phyloP scores from a whole-genome alignment of 345 rosid genomes.

The Eucalyptus rudis region DNA sequence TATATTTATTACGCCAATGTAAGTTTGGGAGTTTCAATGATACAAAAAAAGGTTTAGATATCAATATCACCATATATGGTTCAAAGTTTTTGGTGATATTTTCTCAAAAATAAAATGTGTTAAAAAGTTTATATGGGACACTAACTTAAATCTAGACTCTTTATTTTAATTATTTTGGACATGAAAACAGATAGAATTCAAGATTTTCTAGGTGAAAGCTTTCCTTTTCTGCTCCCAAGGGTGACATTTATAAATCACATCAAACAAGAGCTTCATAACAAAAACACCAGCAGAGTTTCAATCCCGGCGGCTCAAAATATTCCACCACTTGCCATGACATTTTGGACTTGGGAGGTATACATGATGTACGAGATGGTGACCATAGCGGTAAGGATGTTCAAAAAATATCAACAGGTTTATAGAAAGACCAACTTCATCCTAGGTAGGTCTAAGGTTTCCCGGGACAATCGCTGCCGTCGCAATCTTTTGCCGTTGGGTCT shows the following conservation, averaged over 20 bases:
- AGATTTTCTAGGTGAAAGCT: not conserved
- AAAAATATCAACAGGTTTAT: not conserved
- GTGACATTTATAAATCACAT: not conserved
- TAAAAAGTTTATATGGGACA: too few relatives aligned
- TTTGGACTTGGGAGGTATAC: not conserved
- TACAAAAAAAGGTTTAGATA: too few relatives aligned
- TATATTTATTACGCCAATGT: too few relatives aligned
- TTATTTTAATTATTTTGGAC: not conserved
- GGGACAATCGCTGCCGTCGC: not conserved
- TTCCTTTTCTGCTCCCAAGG: rapidly evolving
- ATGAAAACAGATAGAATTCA: not conserved
- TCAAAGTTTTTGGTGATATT: too few relatives aligned
- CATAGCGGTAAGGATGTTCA: not conserved
- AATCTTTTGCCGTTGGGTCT: not conserved
- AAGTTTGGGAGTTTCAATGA: too few relatives aligned
- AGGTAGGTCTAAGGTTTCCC: not conserved
- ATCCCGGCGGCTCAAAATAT: not conserved
- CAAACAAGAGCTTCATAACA: not conserved
- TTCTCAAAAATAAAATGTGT: too few relatives aligned
- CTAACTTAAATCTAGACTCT: too few relatives aligned
- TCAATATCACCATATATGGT: too few relatives aligned
- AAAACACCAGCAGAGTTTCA: not conserved
- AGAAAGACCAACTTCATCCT: not conserved
- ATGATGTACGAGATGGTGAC: not conserved
- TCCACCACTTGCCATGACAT: not conserved